Base-by-base conservation (phyloP, 208 protist species). In the Leishmania amazonensis region DNA sequence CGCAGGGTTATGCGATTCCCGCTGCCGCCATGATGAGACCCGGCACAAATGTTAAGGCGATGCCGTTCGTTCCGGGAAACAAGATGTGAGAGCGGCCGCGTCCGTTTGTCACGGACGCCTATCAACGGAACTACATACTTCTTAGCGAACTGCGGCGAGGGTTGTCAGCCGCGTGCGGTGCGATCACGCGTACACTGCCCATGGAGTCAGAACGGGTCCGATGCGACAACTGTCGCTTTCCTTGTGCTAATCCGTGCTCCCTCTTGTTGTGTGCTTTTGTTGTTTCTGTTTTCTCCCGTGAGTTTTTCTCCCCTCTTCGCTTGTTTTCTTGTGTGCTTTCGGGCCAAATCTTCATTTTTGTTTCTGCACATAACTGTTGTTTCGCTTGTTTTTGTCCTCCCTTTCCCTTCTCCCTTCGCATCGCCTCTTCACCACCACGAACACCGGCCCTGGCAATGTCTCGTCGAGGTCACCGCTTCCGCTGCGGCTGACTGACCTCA, bases 21-120 rank as follows among this genome's bases (percentile, higher is more conserved):
- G 1, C 71, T 9, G 54, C 78, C 2, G 53, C 73, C 28, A 76
- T 86, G 83, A 72, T 86, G 77, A 71, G 91, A 24, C 83, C 88
- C 5, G 91, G 91, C 45, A 95, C 88, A 6, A 95, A 95, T 67
- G 81, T 93, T 40, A 89, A 91, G 72, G 91, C 91, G n/a, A 85
- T 87, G 81, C 91, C 91, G 0, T 95, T 95, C 78, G 83, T 95
- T 49, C 91, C 91, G 1, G 86, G 83, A 58, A 78, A 76, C 79
- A 80, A 65, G 1, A 82, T 81, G 73, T 83, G 75, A 81, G 38
- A 40, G 31, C 3, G 8, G 3, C 53, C 4, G 31, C 19, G 17
- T 0, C 40, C 45, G 53, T 40, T 8, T 47, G 15, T 24, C 45
- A 38, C 45, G n/a, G 28, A 28, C 17, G 40, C 74, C 2, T 42